A percentile compares a stretch with the other conserved stretches of the same genome.
Conservation (phyloP, 768 basidiomycete species). For the Candolleomyces eurysporus region DNA sequence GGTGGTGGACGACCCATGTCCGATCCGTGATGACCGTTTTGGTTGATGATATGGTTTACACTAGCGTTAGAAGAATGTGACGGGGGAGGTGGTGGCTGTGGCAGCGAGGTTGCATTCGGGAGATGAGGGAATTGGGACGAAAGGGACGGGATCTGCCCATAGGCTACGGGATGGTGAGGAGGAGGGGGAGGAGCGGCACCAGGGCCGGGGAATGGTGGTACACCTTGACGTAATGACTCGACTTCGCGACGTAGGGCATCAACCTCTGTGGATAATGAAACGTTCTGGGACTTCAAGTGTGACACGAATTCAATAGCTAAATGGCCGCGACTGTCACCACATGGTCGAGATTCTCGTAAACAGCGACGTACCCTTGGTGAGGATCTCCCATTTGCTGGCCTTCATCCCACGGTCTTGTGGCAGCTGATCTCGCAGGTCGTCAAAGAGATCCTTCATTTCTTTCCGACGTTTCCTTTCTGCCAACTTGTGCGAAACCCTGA, state of each 20-base stretch:
- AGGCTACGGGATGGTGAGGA: slow-evolving; percentile 38
- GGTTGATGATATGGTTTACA: slow-evolving; percentile 7
- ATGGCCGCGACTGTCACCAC: neutral
- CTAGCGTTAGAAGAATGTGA: slow-evolving; percentile 12
- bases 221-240: slow-evolving; percentile 59
- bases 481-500: slow-evolving; percentile 93
- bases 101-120: slow-evolving; percentile 30
- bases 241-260: slow-evolving; percentile 78
- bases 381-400: slow-evolving; percentile 98
- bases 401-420: slow-evolving; percentile 94
- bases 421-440: slow-evolving; percentile 90
- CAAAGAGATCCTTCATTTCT: slow-evolving; percentile 99
- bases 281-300: slow-evolving; percentile 72
- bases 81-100: slow-evolving; percentile 24
- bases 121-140: slow-evolving; percentile 34
- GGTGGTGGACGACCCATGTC: neutral
- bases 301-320: slow-evolving; percentile 86
- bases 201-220: slow-evolving; percentile 46
- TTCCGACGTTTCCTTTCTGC: slow-evolving; percentile 96
- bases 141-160: slow-evolving; percentile 46
- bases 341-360: slow-evolving; percentile 5
- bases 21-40: slow-evolving; percentile 10
- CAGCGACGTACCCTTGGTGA: slow-evolving; percentile 78
- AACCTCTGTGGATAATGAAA: slow-evolving; percentile 76
- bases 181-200: slow-evolving; percentile 44